Evolutionary conservation across 2,329 filamentous ascomycete genomes (phyloP), one percentile per base, ranked within the genome.

Genomic region (Penicillium janthinellum): DNA sequence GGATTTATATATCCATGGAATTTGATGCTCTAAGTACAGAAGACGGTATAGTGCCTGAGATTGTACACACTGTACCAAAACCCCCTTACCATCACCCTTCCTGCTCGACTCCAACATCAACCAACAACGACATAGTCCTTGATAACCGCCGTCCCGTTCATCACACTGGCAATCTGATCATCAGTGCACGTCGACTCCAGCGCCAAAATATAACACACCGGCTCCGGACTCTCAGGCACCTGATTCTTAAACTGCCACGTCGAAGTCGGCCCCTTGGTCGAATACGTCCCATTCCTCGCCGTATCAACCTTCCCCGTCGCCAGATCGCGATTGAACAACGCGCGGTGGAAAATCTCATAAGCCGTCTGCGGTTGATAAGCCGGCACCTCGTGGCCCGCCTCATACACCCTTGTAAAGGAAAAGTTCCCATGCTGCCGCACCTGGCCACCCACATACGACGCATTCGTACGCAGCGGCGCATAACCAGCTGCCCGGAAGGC

Each of bases 311-410:
- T 78, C 0, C 86, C 85, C 3, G 84, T 87, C 0, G 83, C 81
- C 50, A 88, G 76, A 59, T 86, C 84, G 11, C 73, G 76, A 50
- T 81, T 79, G 53, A 80, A 75, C 51, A 84, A 76, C 0, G 79
- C 78, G 5, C 84, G 82, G 20, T 78, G 75, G 70, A 86, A 86
- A 49, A 86, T 81, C 60, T 82, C 74, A 53, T 81, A 84, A 2
- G 81, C 78, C 0, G 82, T 83, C 64, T 85, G 77, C 0, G 84
- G 84, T 65, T 86, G 82, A 64, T 85, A 86, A 0, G 80, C 77
- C 14, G 81, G 81, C 1, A 84, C 79, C 60, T 79, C 73, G 60
- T 83, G 81, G 5, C 81, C 81, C 1, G 80, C 79, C 47, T 82
- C 66, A 59, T 77, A 82, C 48, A 83, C 78, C 5, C 80, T 77